Evolutionary conservation across 148 eudicot genomes (phyloP), one percentile per base, ranked within the genome.

Genomic region (Heliamphora exappendiculata): DNA sequence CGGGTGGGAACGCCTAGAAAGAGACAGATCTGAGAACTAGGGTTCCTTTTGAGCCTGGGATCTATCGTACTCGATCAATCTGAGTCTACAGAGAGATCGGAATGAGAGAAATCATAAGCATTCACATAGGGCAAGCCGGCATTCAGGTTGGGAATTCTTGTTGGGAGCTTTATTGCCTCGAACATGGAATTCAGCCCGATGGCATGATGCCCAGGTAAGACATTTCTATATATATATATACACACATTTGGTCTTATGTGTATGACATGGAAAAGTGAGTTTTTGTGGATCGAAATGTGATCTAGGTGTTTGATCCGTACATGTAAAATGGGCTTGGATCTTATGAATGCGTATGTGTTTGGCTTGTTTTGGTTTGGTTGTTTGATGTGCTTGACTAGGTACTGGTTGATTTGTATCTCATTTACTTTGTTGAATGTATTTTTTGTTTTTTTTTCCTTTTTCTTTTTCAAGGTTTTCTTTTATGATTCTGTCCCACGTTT

Each of bases 81-180:
- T 31, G 39, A 41, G 19, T n/a, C 16, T n/a, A 41, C 34, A 67
- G 47, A 34, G 75, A 60, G 76, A 70, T 24, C 26, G 28, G 28
- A n/a, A 85, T 87, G 89, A 85, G 89, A 39, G 89, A 87, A n/a
- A 78, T 84, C 36, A 86, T 86, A 55, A 84, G 87, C 81, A 80
- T 86, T 29, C 89, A 86, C 81, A 84, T 86, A 7, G 89, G 89
- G 29, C 89, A 86, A 74, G 89, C 89, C 0, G 89, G 89, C 2
- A 87, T 87, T 59, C 89, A 87, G 72, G 87, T 87, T 7, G 89
- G 89, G 5, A 87, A 87, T 76, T 87, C 89, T 0, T 87, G 89
- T 72, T 86, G 89, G 89, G 89, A 86, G 70, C 89, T 86, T 12
- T 84, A 86, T 75, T 86, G 89, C 53, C 87, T 85, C 34, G 89